Conservation (phyloP, 2,329 filamentous ascomycete genomes). For the Trichocomaceae sp. region DNA sequence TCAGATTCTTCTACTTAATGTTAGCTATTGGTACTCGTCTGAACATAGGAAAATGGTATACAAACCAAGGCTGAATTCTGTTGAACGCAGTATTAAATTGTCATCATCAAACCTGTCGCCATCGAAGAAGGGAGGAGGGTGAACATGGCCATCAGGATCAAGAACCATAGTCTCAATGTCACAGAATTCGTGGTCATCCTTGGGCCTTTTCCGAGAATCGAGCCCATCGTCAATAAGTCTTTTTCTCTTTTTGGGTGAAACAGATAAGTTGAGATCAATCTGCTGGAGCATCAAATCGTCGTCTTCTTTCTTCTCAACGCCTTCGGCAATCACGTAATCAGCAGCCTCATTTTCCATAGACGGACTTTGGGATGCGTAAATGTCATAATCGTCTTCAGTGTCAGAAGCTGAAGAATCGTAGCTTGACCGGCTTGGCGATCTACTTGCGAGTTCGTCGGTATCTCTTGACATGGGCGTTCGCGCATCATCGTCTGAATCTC, state of each 20-base stretch:
- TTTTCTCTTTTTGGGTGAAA: constrained; percentile 64
- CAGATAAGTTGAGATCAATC: constrained; percentile 42
- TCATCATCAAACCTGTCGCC: constrained; percentile 5
- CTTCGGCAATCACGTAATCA: constrained; percentile 15
- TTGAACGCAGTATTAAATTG: constrained; percentile 1
- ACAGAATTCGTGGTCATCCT: constrained; percentile 77
- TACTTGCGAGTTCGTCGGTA: constrained; percentile 79
- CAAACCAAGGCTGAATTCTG: constrained; percentile 7
- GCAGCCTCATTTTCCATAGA: constrained; percentile 17
- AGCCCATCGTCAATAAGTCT: constrained; percentile 59
- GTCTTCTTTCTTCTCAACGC: constrained; percentile 16
- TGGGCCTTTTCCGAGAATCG: constrained; percentile 68
- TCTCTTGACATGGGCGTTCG: constrained; percentile 61
- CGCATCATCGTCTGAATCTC: constrained; percentile 82
- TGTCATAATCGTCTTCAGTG: constrained; percentile 33
- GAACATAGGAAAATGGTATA: neutral
- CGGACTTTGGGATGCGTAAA: constrained; percentile 19
- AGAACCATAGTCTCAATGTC: constrained; percentile 53
- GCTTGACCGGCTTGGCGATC: constrained; percentile 65
- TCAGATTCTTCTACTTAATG: neutral
- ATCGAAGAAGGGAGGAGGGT: neutral
- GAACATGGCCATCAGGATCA: constrained; percentile 27
- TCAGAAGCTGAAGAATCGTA: constrained; percentile 48
- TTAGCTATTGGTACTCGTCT: neutral
- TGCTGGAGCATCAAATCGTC: constrained; percentile 14